Evolutionary conservation across 495 filamentous ascomycete genomes (phyloP), one percentile per base, ranked within the genome.

Genomic region (Penicillium daleae): DNA sequence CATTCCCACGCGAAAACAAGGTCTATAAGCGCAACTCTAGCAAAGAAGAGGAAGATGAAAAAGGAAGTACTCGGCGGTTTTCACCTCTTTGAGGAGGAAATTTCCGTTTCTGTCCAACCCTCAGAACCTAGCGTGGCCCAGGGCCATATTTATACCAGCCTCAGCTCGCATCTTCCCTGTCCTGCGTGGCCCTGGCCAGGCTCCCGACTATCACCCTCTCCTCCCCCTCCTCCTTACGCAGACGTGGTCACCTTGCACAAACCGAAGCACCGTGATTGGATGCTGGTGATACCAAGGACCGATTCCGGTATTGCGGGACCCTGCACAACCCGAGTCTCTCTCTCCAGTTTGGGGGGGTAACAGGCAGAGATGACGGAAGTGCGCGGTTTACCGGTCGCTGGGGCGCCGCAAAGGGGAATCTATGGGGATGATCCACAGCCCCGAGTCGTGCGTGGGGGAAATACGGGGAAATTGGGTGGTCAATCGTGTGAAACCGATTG

Each of bases 361-460:
- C 17, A 39, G 57, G 6, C 29, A 27, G 60, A 40, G 37, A 64
- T 68, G 66, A 68, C 62, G 66, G 61, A 61, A 66, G 59, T 59
- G 44, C 35, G 35, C 54, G 59, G 56, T 42, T 51, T 51, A n/a
- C 21, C 15, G 33, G 56, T 39, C 37, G 21, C 26, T 32, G 12
- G 39, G 44, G 4, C 21, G 26, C 54, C 48, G 54, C 31, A 66
- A 48, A 51, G 29, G 59, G 62, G 58, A 44, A 68, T 56, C 29
- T 4, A 56, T 13, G 48, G 48, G 48, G 61, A 40, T 49, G 65
- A 63, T 63, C 61, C n/a, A 35, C 60, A 13, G 40, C n/a, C 48
- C 60, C 57, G 51, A 49, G 51, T 60, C 59, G 50, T 15, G 27
- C 52, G 65, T 67, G 53, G 64, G 57, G 26, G 48, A 58, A 39